A percentile compares a stretch with the other conserved stretches of the same genome.
phyloP scores from a whole-genome alignment of 176 grass and related monocot species.

The Olyra latifolia region DNA sequence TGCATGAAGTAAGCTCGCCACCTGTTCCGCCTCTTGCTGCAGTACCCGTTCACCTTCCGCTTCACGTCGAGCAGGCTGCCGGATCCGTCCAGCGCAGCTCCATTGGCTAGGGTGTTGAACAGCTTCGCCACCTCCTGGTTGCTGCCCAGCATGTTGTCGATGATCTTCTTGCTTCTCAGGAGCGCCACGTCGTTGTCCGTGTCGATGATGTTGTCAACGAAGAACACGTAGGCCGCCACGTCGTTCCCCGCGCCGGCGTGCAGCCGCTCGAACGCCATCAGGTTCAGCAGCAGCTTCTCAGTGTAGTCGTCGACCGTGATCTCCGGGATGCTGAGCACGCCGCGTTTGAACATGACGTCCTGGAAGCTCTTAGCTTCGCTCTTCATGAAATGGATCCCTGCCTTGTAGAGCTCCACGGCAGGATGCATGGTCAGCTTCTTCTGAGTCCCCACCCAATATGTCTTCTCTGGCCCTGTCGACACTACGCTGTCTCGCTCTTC shows the following conservation, averaged over 20 bases:
- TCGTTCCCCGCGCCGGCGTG: slow-evolving; percentile 33
- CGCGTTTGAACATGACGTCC: too few relatives aligned
- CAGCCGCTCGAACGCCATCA: neutral
- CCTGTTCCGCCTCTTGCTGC: slow-evolving; percentile 25
- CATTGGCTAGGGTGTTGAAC: neutral
- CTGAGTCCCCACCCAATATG: too few relatives aligned
- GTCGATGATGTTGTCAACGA: slow-evolving; percentile 71
- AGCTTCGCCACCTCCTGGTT: slow-evolving; percentile 23
- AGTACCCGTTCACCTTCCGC: neutral
- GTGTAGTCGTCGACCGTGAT: too few relatives aligned
- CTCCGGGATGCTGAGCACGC: too few relatives aligned
- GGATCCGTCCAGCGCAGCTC: too few relatives aligned
- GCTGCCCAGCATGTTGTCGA: neutral
- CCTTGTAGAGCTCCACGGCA: slow-evolving; percentile 59
- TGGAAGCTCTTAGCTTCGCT: slow-evolving; percentile 9
- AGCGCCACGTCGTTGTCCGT: slow-evolving; percentile 48
- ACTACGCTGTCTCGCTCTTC: too few relatives aligned
- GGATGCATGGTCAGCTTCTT: too few relatives aligned
- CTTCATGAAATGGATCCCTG: slow-evolving; percentile 46
- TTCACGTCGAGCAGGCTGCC: too few relatives aligned
- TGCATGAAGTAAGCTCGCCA: slow-evolving; percentile 33
- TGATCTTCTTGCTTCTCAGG: slow-evolving; percentile 31
- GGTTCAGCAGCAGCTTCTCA: too few relatives aligned
- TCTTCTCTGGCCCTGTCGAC: too few relatives aligned
- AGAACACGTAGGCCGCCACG: slow-evolving; percentile 44